A percentile compares a stretch with the other conserved stretches of the same genome.
These are phyloP conservation scores for Trichophyton mentagrophytes DNA, from an alignment of 2,329 filamentous ascomycete genomes.

Conservation along the genomic window DNA sequence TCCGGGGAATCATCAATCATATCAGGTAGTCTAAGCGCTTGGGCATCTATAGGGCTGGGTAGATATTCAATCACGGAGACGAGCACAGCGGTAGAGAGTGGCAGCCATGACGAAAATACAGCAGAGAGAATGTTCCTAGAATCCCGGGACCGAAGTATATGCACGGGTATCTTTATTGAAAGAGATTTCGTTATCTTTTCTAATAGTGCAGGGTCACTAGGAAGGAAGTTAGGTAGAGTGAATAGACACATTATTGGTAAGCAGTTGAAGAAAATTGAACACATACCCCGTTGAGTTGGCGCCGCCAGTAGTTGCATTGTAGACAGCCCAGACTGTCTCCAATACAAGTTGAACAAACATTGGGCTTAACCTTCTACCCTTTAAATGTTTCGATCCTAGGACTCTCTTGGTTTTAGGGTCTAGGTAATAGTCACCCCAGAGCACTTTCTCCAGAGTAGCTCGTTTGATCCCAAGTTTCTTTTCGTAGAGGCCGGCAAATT, in stretches of 20 bases:
- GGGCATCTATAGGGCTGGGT: conserved; percentile 68
- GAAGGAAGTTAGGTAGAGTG: conserved; percentile 19
- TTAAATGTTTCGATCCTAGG: conserved; percentile 78
- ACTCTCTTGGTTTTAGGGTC: conserved; percentile 96
- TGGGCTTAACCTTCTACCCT: conserved; percentile 79
- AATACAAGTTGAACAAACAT: conserved; percentile 96
- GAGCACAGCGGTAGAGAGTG: conserved; percentile 78
- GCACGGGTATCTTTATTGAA: conserved; percentile 68
- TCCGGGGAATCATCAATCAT: conserved; percentile 72
- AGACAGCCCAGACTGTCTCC: conserved; percentile 92
- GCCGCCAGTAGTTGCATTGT: conserved; percentile 75
- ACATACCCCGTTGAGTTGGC: conserved; percentile 66
- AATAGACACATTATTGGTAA: conserved; percentile 8
- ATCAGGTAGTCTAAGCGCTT: conserved; percentile 65
- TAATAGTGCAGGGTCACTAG: conserved; percentile 60
- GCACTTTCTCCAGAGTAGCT: conserved; percentile 72
- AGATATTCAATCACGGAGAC: conserved; percentile 91
- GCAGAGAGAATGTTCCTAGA: conserved; percentile 71
- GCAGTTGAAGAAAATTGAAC: conserved; percentile 20
- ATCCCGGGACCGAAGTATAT: conserved; percentile 72
- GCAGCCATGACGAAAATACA: conserved; percentile 80
- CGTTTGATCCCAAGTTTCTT: conserved; percentile 95
- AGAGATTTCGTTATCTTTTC: conserved; percentile 95
- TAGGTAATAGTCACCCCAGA: conserved; percentile 94
- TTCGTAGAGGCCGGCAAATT: conserved; percentile 88